Percentiles rank a stretch among this genome's conserved stretches.
Evolutionary conservation across 2,329 filamentous ascomycete species (phyloP).

Genomic region (Huntiella savannae): DNA sequence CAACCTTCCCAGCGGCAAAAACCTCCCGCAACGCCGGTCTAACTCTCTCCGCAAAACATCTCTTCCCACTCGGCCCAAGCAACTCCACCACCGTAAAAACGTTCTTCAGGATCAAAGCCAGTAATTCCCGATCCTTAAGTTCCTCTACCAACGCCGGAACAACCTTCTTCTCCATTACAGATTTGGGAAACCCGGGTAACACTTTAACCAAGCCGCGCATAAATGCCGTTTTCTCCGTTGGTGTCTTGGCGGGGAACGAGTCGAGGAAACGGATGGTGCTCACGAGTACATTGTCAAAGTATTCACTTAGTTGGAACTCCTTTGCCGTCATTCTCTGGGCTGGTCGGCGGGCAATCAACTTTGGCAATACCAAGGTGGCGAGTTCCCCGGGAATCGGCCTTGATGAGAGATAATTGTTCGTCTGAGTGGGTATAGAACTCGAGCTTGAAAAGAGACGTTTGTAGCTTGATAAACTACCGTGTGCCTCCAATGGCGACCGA

Average conservation of each 20-base stretch:
- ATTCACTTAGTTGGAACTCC: slow-evolving; percentile 87
- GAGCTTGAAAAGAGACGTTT: slow-evolving; percentile 66
- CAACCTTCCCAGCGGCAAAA: slow-evolving; percentile 46
- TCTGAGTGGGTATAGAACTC: slow-evolving; percentile 55
- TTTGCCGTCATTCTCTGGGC: slow-evolving; percentile 72
- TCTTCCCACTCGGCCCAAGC: slow-evolving; percentile 42
- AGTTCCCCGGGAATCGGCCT: slow-evolving; percentile 66
- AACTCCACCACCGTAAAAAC: slow-evolving; percentile 75
- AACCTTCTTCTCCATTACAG: slow-evolving; percentile 87
- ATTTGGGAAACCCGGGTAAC: slow-evolving; percentile 76
- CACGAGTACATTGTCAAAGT: slow-evolving; percentile 92
- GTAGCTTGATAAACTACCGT: slow-evolving; percentile 66
- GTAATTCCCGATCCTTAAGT: slow-evolving; percentile 74
- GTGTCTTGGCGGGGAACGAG: slow-evolving; percentile 73
- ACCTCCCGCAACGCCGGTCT: slow-evolving; percentile 71
- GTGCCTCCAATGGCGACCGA: slow-evolving; percentile 63
- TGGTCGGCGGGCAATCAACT: slow-evolving; percentile 70
- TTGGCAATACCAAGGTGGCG: slow-evolving; percentile 54
- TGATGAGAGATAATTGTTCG: slow-evolving; percentile 71
- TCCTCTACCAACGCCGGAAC: slow-evolving; percentile 79
- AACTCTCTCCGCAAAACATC: slow-evolving; percentile 68
- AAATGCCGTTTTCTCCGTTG: slow-evolving; percentile 79
- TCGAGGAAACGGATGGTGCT: slow-evolving; percentile 94
- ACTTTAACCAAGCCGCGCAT: slow-evolving; percentile 76
- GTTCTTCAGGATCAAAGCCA: slow-evolving; percentile 74